phyloP scores from a whole-genome alignment of 768 basidiomycete genomes.

The Suillus luteus region DNA sequence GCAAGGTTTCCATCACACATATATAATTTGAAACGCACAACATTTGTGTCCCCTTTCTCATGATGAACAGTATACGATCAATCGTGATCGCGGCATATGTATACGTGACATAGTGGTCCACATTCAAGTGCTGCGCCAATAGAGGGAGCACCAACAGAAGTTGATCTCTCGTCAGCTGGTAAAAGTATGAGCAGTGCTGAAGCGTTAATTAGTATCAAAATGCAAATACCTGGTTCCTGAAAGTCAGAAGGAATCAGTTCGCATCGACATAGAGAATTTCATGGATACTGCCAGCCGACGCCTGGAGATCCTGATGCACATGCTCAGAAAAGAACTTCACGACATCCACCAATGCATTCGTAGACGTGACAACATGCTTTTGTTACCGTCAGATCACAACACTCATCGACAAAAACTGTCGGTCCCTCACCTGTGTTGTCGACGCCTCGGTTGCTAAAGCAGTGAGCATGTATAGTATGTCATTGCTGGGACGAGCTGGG shows the following conservation, averaged over 20 bases:
- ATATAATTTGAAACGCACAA: slow-evolving; percentile 62
- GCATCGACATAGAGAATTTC: slow-evolving; percentile 95
- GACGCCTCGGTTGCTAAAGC: slow-evolving; percentile 90
- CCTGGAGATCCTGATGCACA: slow-evolving; percentile 84
- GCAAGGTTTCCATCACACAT: slow-evolving; percentile 3
- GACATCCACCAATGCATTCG: slow-evolving; percentile 89
- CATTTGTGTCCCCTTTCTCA: slow-evolving; percentile 65
- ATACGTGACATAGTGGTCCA: slow-evolving; percentile 89
- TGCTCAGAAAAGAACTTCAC: slow-evolving; percentile 95
- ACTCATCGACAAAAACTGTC: not conserved
- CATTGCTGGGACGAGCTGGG: slow-evolving; percentile 89
- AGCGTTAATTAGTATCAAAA: not conserved
- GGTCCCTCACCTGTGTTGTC: slow-evolving; percentile 66
- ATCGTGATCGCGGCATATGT: slow-evolving; percentile 99
- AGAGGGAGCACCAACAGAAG: slow-evolving; percentile 88
- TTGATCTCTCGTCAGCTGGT: slow-evolving; percentile 89
- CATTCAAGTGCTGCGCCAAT: slow-evolving; percentile 80
- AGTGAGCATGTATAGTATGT: slow-evolving; percentile 86
- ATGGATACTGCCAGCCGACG: slow-evolving; percentile 66
- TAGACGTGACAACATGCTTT: slow-evolving; percentile 91
- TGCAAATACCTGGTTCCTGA: slow-evolving; percentile 85
- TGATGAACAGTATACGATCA: slow-evolving; percentile 91
- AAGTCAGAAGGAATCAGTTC: slow-evolving; percentile 91
- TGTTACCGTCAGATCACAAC: slow-evolving; percentile 12
- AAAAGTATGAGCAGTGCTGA: not conserved